These are phyloP conservation scores for Rhododendron henanense DNA, from an alignment of 148 eudicot genomes.

Conservation along the genomic window DNA sequence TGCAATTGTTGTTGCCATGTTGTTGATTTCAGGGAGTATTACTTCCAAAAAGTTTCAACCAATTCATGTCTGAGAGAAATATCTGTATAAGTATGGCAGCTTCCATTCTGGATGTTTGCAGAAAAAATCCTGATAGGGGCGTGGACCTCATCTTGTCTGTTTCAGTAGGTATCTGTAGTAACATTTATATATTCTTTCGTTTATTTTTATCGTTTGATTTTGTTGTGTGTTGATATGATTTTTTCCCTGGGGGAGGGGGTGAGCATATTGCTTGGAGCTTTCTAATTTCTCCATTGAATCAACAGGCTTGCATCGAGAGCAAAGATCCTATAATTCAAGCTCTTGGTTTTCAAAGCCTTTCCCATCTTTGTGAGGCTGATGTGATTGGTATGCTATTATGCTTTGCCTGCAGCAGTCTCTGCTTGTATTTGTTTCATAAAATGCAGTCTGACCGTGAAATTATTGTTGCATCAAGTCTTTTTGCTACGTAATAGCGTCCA, in stretches of 20 bases:
- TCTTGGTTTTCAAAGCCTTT: conserved; percentile 82
- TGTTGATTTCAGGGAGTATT: conserved; percentile 52
- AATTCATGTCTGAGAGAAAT: conserved; percentile 43
- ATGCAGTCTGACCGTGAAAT: conserved; percentile 9
- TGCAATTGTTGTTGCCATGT: conserved; percentile 3
- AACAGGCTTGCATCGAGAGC: conserved; percentile 84
- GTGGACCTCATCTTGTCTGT: conserved; percentile 90
- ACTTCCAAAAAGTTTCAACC: conserved; percentile 53
- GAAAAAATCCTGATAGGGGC: conserved; percentile 87
- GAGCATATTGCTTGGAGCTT: conserved; percentile 3
- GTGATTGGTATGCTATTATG: conserved; percentile 55
- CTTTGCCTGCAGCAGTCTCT: not conserved
- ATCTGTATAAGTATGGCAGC: conserved; percentile 75
- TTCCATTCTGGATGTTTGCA: conserved; percentile 78
- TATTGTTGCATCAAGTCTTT: not conserved
- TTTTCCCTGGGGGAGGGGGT: not conserved
- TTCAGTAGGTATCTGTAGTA: conserved; percentile 53
- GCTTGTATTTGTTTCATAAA: conserved; percentile 6
- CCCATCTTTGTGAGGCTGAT: conserved; percentile 96
- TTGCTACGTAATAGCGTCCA: not conserved
- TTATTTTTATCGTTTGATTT: not conserved
- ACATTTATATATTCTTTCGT: not conserved
- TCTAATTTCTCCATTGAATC: conserved; percentile 23
- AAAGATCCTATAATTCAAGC: conserved; percentile 59
- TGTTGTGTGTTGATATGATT: not conserved